phyloP scores from a whole-genome alignment of 495 filamentous ascomycete species.

The Rhizodiscina lignyota region DNA sequence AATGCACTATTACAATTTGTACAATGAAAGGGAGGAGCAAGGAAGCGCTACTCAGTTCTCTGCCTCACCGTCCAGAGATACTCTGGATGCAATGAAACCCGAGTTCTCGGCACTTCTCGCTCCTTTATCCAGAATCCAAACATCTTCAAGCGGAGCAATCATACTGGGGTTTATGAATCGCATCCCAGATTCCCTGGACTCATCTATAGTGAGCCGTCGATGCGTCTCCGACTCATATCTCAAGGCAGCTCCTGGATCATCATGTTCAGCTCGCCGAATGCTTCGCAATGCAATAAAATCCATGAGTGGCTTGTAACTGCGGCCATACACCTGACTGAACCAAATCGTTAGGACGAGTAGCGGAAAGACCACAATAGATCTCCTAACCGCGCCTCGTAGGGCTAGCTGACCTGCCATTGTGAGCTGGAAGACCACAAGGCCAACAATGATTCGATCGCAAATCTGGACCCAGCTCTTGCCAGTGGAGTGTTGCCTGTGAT shows the following conservation, averaged over 20 bases:
- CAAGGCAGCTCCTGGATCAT: conserved; percentile 6
- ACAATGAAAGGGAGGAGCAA: too few species aligned
- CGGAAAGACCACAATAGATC: conserved; percentile 56
- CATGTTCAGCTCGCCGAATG: conserved; percentile 42
- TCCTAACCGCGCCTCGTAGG: conserved; percentile 48
- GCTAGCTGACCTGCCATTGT: conserved; percentile 81
- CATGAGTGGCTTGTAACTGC: conserved; percentile 69
- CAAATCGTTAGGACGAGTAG: conserved; percentile 64
- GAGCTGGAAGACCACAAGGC: conserved; percentile 72
- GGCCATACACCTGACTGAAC: conserved; percentile 61
- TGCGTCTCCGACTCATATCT: conserved; percentile 8
- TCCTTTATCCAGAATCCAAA: conserved; percentile 21
- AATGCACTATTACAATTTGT: too few species aligned
- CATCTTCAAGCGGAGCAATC: conserved; percentile 32
- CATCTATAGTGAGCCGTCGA: conserved; percentile 42
- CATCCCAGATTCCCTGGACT: conserved; percentile 44
- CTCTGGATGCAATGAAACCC: too few species aligned
- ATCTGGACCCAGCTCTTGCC: conserved; percentile 92
- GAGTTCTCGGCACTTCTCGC: conserved; percentile 9
- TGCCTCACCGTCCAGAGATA: too few species aligned
- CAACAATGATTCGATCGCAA: conserved; percentile 73
- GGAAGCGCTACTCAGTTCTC: too few species aligned
- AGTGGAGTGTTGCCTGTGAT: conserved; percentile 88
- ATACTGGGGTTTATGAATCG: conserved; percentile 62
- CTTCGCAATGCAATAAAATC: conserved; percentile 83